These are phyloP conservation scores for Hericium erinaceus DNA, from an alignment of 768 basidiomycete genomes.

Conservation along the genomic window DNA sequence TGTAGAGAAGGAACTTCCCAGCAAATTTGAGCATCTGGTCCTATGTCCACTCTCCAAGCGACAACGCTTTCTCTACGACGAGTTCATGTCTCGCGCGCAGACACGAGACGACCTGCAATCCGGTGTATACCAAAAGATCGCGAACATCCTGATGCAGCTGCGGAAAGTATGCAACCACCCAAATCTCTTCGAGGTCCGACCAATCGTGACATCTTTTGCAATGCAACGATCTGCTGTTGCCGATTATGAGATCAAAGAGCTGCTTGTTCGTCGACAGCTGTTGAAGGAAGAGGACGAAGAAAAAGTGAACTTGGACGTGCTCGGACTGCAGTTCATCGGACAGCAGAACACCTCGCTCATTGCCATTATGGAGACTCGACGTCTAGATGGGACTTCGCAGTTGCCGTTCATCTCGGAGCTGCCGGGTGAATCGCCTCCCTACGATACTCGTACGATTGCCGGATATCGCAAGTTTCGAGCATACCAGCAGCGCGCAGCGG, in stretches of 20 bases:
- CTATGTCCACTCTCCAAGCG: slow-evolving; percentile 84
- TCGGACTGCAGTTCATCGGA: slow-evolving; percentile 56
- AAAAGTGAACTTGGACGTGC: slow-evolving; percentile 46
- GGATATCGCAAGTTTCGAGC: slow-evolving; percentile 51
- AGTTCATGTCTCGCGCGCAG: slow-evolving; percentile 86
- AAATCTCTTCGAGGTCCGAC: slow-evolving; percentile 83
- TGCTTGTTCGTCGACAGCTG: slow-evolving; percentile 73
- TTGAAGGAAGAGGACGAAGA: slow-evolving; percentile 46
- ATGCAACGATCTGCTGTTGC: slow-evolving; percentile 68
- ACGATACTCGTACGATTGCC: slow-evolving; percentile 64
- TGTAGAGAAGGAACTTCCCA: slow-evolving; percentile 91
- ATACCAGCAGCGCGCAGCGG: slow-evolving; percentile 38
- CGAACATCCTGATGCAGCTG: slow-evolving; percentile 96
- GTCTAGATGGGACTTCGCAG: slow-evolving; percentile 49
- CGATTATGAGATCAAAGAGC: slow-evolving; percentile 79
- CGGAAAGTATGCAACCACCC: slow-evolving; percentile 96
- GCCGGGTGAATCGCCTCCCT: slow-evolving; percentile 57
- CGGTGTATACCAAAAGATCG: slow-evolving; percentile 81
- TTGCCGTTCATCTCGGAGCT: slow-evolving; percentile 45
- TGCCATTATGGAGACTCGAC: slow-evolving; percentile 41
- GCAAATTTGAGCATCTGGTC: slow-evolving; percentile 86
- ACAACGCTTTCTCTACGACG: slow-evolving; percentile 92
- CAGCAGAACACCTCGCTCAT: slow-evolving; percentile 44
- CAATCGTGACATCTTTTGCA: slow-evolving; percentile 68
- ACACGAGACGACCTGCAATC: slow-evolving; percentile 77